Base-by-base conservation (phyloP, 2,329 filamentous ascomycete species). In the Lachnellula cervina region DNA sequence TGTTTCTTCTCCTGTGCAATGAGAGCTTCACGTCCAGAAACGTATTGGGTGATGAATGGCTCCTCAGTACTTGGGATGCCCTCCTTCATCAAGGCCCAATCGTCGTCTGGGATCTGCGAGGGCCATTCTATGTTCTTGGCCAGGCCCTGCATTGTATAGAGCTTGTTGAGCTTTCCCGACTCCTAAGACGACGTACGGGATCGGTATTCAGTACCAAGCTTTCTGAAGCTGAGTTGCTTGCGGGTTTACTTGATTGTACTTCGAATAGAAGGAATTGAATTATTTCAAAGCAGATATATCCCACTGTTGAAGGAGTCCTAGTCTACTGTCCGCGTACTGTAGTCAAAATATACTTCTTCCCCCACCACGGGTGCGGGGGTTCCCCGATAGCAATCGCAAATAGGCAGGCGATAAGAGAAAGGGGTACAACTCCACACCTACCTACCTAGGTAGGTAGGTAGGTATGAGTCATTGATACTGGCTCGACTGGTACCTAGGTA, bases 1-100 rank as follows among this genome's bases (percentile, higher is more conserved):
- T 89, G 82, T 66, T 85, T 88, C 72, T 89, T 86, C 71, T 97
- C 94, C 68, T 96, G 82, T 17, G 79, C 78, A 55, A 96, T 87
- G 51, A 97, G 79, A 25, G 83, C 84, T 64, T 87, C 80, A 50
- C 92, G 83, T 21, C 90, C 90, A 44, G 82, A 73, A 40, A 96
- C 75, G 68, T 96, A 97, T 69, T 93, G 84, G 65, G 90, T 83
- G 47, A 97, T 81, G 70, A 96, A 91, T 0, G 87, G 83, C 65
- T 96, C 90, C 9, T 81, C 74, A 19, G 73, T 72, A 2, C 73
- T 71, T 4, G 84, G 84, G 38, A 87, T 73, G n/a, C 79, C 81
- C 57, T 77, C 70, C 46, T 74, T 70, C 57, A 86, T 69, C 61
- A 83, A 80, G 32, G 75, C 76, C 81, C 82, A 87, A 54, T 84